Base-by-base conservation (phyloP, 176 grass and related monocot species). In the Phyllostachys edulis region DNA sequence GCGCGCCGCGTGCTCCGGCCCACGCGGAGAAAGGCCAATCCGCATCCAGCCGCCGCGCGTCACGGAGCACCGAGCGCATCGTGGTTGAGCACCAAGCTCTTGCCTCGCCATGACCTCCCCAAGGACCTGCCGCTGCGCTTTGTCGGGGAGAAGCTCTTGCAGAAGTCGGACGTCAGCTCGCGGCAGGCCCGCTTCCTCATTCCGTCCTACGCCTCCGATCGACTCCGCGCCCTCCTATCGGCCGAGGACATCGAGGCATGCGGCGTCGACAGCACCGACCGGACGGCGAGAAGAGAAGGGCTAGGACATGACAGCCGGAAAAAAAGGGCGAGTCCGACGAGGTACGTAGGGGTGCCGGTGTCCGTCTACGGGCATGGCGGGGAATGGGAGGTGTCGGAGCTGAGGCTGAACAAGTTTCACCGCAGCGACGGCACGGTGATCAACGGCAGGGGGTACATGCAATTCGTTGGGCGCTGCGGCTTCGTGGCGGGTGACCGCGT, bases 381-480 rank as follows among this genome's bases (percentile, higher is more conserved):
- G 13, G 23, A 21, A 8, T 69, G 29, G 4, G 39, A 0, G 8
- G 5, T 69, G 67, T 24, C 55, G 5, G 52, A 56, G 5, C 27
- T 72, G 55, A 71, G 4, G 84, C 66, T 86, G 1, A 86, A 26
- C 75, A 63, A 47, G 17, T 86, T 72, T 34, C 6, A 62, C 45
- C 36, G 32, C 57, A 73, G 21, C 34, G 15, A 29, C 15, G 17
- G 56, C 76, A 64, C 60, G n/a, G 76, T 86, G 32, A 34, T 80
- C 84, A 86, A 73, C 6, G 76, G 84, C 34, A 5, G 3, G 0
- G 76, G 76, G 57, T 80, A 80, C 57, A 11, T 0, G 10, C 3
- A 20, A 1, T 41, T 86, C 23, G 24, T 80, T 1, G 68, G 15
- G 4, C 1, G 17, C 32, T 54, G 56, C 44, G 67, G 76, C 32